These are phyloP conservation scores for Russula emetica DNA, from an alignment of 768 basidiomycete genomes.

Conservation along the genomic window DNA sequence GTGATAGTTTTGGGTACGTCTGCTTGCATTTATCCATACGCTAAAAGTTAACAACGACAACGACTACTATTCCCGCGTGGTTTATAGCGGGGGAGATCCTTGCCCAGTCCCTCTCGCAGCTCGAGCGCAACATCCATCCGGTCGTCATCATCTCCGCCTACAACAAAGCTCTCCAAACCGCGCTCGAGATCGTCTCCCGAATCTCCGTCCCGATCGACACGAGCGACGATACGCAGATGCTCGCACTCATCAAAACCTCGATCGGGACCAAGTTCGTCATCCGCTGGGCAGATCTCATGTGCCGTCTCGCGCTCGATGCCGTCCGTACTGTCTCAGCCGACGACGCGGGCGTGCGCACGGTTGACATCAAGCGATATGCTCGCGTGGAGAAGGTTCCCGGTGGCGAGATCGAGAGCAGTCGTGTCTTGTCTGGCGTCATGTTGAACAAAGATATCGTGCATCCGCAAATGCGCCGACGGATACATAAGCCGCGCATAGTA, in stretches of 20 bases:
- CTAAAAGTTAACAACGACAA: neutral
- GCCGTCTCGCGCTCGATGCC: constrained; percentile 86
- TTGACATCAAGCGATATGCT: constrained; percentile 98
- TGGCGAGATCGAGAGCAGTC: constrained; percentile 91
- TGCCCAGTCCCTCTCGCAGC: constrained; percentile 86
- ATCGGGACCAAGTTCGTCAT: constrained; percentile 98
- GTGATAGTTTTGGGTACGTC: constrained; percentile 89
- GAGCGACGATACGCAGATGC: constrained; percentile 83
- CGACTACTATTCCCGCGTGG: neutral
- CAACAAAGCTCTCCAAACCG: constrained; percentile 92
- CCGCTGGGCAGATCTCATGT: constrained; percentile 98
- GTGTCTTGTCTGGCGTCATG: constrained; percentile 88
- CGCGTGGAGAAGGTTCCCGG: constrained; percentile 97
- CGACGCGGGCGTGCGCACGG: constrained; percentile 72
- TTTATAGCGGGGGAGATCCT: constrained; percentile 88
- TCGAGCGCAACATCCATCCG: constrained; percentile 96
- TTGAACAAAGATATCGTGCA: constrained; percentile 99
- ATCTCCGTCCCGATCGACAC: constrained; percentile 91
- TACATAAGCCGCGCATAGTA: constrained; percentile 83
- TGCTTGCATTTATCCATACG: neutral
- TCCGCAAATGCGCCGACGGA: constrained; percentile 91
- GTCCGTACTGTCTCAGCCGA: constrained; percentile 84
- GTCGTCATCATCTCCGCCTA: constrained; percentile 98
- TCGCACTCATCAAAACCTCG: constrained; percentile 94
- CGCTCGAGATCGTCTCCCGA: constrained; percentile 79